Evolutionary conservation across 2,329 filamentous ascomycete genomes (phyloP).

Genomic region (Nemania sp.): DNA sequence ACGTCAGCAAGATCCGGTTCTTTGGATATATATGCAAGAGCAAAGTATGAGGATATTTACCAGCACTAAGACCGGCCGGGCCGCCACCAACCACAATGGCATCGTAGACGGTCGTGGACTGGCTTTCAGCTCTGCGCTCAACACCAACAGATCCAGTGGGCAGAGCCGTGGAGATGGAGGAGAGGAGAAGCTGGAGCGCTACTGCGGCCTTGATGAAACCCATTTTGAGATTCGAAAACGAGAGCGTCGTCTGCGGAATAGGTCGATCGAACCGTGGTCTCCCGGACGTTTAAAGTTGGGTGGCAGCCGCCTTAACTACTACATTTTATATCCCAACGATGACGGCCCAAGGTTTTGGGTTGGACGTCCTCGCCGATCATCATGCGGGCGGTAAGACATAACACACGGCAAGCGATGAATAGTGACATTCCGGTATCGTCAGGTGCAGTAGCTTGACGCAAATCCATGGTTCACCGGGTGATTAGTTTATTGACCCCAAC

Average conservation of each 20-base stretch:
- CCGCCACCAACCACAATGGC: conserved; percentile 25
- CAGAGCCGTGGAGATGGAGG: conserved; percentile 14
- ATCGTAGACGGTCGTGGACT: conserved; percentile 20
- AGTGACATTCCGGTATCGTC: not conserved
- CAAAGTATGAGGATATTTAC: conserved; percentile 1
- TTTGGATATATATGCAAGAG: not conserved
- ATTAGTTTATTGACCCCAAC: conserved; percentile 4
- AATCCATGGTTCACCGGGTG: conserved; percentile 4
- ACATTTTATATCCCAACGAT: not conserved
- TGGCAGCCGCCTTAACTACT: not conserved
- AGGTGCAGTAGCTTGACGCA: conserved; percentile 3
- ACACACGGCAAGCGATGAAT: not conserved
- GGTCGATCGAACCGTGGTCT: not conserved
- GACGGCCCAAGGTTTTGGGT: not conserved
- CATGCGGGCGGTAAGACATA: not conserved
- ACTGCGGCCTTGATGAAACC: conserved; percentile 19
- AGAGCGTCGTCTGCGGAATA: not conserved
- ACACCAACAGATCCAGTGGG: conserved; percentile 7
- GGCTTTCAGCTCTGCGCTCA: not conserved
- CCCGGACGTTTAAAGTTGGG: not conserved
- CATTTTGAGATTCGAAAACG: conserved; percentile 16
- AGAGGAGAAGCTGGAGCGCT: conserved; percentile 21
- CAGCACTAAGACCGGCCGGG: conserved; percentile 23
- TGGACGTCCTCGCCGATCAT: conserved; percentile 10
- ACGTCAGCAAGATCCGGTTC: conserved; percentile 3